A percentile compares a stretch with the other conserved stretches of the same genome.
Evolutionary conservation across 2,329 filamentous ascomycete genomes (phyloP).

Genomic region (Colletotrichum sp.): DNA sequence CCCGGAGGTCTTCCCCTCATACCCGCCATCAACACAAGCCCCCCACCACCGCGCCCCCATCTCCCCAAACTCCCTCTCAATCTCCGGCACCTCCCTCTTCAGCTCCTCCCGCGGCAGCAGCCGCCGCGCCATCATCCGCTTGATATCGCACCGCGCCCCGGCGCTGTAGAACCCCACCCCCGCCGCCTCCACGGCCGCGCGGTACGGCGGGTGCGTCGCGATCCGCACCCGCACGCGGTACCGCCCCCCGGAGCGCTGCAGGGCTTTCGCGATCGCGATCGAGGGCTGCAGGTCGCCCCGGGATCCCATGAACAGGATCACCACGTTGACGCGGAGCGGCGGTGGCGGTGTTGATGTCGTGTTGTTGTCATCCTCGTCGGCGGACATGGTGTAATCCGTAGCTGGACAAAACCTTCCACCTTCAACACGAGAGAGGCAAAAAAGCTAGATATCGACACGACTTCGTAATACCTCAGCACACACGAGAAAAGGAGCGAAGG

Average conservation of each 20-base stretch:
- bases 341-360: background rate
- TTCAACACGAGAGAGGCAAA: background rate
- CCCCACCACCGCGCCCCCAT: slow-evolving; percentile 25
- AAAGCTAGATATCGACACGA: background rate
- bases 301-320: slow-evolving; percentile 50
- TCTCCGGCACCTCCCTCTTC: slow-evolving; percentile 12
- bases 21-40: slow-evolving; percentile 21
- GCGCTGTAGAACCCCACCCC: slow-evolving; percentile 47
- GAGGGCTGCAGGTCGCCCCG: slow-evolving; percentile 56
- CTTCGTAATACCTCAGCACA: background rate
- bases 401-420: background rate
- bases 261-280: slow-evolving; percentile 46
- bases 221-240: slow-evolving; percentile 48
- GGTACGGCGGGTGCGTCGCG: slow-evolving; percentile 47
- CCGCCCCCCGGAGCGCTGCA: slow-evolving; percentile 30
- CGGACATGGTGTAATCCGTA: background rate
- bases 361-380: background rate
- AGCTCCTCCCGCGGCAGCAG: slow-evolving; percentile 16
- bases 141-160: slow-evolving; percentile 38
- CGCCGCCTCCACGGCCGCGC: slow-evolving; percentile 37
- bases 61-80: slow-evolving; percentile 16
- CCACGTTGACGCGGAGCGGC: slow-evolving; percentile 40
- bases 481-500: background rate
- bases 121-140: slow-evolving; percentile 21
- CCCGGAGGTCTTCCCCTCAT: no score